Evolutionary conservation across 2,329 filamentous ascomycete species (phyloP).

Genomic region (Coniochaeta sp.): DNA sequence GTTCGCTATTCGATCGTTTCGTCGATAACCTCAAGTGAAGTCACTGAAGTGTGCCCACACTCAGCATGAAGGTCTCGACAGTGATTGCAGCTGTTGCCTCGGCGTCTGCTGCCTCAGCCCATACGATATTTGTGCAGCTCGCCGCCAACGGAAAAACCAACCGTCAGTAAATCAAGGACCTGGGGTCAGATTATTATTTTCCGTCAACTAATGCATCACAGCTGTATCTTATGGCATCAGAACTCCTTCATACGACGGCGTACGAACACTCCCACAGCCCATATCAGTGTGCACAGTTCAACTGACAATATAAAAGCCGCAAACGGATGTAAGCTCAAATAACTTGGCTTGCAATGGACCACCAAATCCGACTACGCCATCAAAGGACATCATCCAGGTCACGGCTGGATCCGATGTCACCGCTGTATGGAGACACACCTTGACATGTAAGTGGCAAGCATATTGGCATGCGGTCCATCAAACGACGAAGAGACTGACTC

Average conservation of each 20-base stretch:
- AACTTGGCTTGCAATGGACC: slow-evolving; percentile 46
- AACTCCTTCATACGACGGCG: slow-evolving; percentile 41
- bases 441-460: slow-evolving; percentile 17
- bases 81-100: slow-evolving; percentile 8
- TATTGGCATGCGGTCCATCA: neutral
- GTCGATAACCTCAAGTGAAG: neutral
- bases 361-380: slow-evolving; percentile 38
- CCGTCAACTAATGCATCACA: slow-evolving; percentile 1
- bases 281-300: neutral
- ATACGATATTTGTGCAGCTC: slow-evolving; percentile 37
- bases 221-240: slow-evolving; percentile 41
- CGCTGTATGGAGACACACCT: slow-evolving; percentile 44
- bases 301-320: slow-evolving; percentile 9
- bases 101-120: slow-evolving; percentile 16
- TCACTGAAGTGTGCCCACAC: neutral
- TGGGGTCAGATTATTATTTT: neutral
- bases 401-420: slow-evolving; percentile 37
- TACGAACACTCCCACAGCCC: slow-evolving; percentile 17
- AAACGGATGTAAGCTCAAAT: slow-evolving; percentile 36
- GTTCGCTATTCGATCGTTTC: neutral
- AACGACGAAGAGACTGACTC: neutral
- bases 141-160: slow-evolving; percentile 38
- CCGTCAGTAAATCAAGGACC: slow-evolving; percentile 5
- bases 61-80: slow-evolving; percentile 14
- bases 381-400: slow-evolving; percentile 37